Percentiles rank a stretch among this genome's conserved stretches.
Evolutionary conservation across 2,329 filamentous ascomycete species (phyloP).

Genomic region (Cladosporium colombiae): DNA sequence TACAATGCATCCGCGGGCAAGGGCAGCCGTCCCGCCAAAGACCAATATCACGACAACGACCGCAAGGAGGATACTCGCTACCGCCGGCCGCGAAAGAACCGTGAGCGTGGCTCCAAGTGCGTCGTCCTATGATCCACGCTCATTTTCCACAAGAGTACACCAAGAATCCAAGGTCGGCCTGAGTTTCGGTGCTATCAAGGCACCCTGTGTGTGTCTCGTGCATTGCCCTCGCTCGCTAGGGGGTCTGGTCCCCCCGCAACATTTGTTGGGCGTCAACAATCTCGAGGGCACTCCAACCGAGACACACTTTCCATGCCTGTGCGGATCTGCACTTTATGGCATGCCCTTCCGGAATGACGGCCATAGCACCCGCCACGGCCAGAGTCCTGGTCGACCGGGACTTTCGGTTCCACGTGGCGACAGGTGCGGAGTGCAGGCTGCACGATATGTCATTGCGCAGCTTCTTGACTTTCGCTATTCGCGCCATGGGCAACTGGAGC

Average conservation of each 20-base stretch:
- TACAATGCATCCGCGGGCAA: conserved; percentile 7
- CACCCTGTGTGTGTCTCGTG: background rate
- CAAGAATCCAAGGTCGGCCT: conserved; percentile 1
- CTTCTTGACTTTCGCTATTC: background rate
- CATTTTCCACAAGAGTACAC: background rate
- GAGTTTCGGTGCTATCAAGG: background rate
- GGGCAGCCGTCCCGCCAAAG: conserved; percentile 1
- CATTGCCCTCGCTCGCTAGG: background rate
- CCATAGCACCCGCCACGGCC: background rate
- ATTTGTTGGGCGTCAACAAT: conserved; percentile 15
- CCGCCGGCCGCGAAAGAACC: conserved; percentile 18
- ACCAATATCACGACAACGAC: conserved; percentile 18
- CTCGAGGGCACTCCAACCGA: conserved; percentile 10
- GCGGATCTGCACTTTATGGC: conserved; percentile 11
- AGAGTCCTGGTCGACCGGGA: background rate
- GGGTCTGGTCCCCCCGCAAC: conserved; percentile 3
- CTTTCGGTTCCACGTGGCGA: background rate
- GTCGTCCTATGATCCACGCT: conserved; percentile 30
- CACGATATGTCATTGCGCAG: conserved; percentile 1
- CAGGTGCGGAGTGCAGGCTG: conserved; percentile 10
- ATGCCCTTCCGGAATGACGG: conserved; percentile 8
- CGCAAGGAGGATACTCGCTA: conserved; percentile 12
- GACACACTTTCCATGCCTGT: background rate
- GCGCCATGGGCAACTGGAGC: background rate
- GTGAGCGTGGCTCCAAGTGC: conserved; percentile 30